phyloP scores from a whole-genome alignment of 192 early-diverging fungal species.

The Rhizophagus sp. region DNA sequence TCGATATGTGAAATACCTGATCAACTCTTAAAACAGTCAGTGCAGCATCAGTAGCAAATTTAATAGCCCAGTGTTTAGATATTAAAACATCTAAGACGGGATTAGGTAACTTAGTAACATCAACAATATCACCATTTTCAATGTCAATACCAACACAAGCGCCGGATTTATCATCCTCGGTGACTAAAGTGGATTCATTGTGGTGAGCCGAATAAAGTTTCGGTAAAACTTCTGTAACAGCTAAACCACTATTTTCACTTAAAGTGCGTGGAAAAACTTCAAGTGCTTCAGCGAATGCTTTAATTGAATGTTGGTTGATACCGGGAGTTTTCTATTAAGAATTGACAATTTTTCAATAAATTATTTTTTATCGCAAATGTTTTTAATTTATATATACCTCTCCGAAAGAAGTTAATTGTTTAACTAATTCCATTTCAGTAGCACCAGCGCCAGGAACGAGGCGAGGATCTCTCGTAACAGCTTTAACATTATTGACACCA shows the following conservation, averaged over 20 bases:
- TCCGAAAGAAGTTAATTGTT: slow-evolving; percentile 72
- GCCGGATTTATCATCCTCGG: slow-evolving; percentile 51
- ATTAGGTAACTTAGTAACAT: slow-evolving; percentile 43
- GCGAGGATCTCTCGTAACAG: slow-evolving; percentile 80
- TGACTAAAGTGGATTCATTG: slow-evolving; percentile 33
- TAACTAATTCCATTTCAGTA: slow-evolving; percentile 88
- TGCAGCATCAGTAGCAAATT: slow-evolving; percentile 89
- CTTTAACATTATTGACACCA: slow-evolving; percentile 96
- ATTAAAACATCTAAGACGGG: slow-evolving; percentile 76
- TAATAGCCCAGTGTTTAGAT: slow-evolving; percentile 87
- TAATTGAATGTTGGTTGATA: slow-evolving; percentile 94
- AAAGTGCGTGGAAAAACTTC: slow-evolving; percentile 95
- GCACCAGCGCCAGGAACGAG: slow-evolving; percentile 94
- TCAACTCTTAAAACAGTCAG: slow-evolving; percentile 95
- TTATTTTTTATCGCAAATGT: no score
- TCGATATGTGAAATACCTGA: slow-evolving; percentile 56
- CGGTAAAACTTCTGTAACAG: slow-evolving; percentile 89
- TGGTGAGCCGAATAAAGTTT: slow-evolving; percentile 93
- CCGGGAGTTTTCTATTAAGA: slow-evolving; percentile 73
- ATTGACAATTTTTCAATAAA: no score
- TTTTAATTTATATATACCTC: slow-evolving; percentile 47
- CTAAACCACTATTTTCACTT: slow-evolving; percentile 92
- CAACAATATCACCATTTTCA: slow-evolving; percentile 72
- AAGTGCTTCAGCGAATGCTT: slow-evolving; percentile 92
- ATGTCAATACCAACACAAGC: slow-evolving; percentile 81